A percentile compares a stretch with the other conserved stretches of the same genome.
phyloP scores from a whole-genome alignment of 495 filamentous ascomycete species.

The Neurospora pannonica region DNA sequence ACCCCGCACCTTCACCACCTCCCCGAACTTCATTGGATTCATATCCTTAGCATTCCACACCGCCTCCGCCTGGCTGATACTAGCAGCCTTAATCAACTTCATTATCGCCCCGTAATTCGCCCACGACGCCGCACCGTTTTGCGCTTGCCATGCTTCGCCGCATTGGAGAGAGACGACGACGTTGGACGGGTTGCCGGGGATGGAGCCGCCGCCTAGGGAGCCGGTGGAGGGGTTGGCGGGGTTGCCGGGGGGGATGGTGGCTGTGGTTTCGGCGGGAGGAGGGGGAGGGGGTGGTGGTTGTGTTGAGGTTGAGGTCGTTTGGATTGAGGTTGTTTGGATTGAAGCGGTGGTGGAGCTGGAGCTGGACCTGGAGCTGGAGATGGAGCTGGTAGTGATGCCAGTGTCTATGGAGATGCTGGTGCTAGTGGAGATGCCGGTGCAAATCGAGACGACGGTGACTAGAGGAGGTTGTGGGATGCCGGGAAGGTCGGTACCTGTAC shows the following conservation, averaged over 20 bases:
- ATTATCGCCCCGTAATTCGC: background rate
- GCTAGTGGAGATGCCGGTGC: too few relatives aligned
- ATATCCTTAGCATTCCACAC: background rate
- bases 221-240: background rate
- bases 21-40: background rate
- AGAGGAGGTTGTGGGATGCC: too few relatives aligned
- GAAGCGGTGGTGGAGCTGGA: too few relatives aligned
- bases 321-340: too few relatives aligned
- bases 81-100: background rate
- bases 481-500: too few relatives aligned
- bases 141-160: background rate
- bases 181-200: background rate
- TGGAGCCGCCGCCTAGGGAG: background rate
- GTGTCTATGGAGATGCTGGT: too few relatives aligned
- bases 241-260: background rate
- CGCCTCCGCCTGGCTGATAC: background rate
- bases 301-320: too few relatives aligned
- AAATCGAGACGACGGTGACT: too few relatives aligned
- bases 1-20: background rate
- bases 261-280: background rate
- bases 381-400: too few relatives aligned
- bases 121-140: background rate
- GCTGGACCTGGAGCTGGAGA: too few relatives aligned
- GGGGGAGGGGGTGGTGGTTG: background rate
- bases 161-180: rapidly evolving